phyloP scores from a whole-genome alignment of 2,329 filamentous ascomycete genomes.

The Colletotrichum godetiae region DNA sequence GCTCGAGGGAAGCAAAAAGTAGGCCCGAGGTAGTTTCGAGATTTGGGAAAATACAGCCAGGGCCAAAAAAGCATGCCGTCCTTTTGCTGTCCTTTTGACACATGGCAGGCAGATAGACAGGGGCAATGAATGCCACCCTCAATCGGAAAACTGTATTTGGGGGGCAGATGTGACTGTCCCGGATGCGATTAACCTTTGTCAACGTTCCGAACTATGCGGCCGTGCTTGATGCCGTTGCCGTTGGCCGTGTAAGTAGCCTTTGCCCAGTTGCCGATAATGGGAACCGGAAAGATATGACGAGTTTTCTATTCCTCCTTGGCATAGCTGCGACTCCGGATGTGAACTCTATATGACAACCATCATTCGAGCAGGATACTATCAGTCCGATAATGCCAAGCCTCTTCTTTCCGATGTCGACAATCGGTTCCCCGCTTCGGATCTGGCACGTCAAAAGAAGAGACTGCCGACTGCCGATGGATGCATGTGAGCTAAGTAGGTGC shows the following conservation, averaged over 20 bases:
- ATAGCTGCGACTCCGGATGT: neutral
- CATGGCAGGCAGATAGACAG: neutral
- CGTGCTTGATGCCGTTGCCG: neutral
- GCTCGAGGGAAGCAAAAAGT: neutral
- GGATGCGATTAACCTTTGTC: neutral
- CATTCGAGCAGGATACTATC: neutral
- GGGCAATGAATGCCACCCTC: neutral
- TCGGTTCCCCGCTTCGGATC: neutral
- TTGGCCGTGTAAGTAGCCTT: neutral
- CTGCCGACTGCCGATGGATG: neutral
- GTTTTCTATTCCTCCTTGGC: neutral
- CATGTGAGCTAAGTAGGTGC: neutral
- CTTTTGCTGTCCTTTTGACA: neutral
- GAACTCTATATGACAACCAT: neutral
- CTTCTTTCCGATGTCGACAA: neutral
- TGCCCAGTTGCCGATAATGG: neutral
- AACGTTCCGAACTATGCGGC: neutral
- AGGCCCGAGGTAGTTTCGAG: slow-evolving; percentile 26
- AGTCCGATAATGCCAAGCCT: neutral
- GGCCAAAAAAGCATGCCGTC: neutral
- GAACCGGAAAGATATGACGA: neutral
- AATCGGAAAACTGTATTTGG: neutral
- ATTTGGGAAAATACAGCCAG: neutral
- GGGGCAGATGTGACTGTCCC: neutral
- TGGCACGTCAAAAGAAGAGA: neutral